phyloP scores from a whole-genome alignment of 345 rosid species.

The Streptanthus diversifolius region DNA sequence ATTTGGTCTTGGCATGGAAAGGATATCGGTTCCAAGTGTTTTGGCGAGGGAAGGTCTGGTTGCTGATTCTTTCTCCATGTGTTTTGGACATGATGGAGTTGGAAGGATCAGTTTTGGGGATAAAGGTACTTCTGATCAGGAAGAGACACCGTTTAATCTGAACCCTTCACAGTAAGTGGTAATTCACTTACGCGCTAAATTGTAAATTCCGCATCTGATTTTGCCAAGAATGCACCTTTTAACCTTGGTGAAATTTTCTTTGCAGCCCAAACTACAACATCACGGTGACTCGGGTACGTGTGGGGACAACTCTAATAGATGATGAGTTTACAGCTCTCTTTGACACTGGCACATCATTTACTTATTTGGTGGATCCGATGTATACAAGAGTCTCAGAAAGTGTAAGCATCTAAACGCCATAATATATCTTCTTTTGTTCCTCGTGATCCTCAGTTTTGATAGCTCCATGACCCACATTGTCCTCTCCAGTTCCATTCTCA shows the following conservation, averaged over 20 bases:
- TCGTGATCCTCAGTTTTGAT: background rate
- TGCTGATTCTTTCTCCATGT: slow-evolving; percentile 89
- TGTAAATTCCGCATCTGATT: background rate
- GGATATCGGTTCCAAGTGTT: slow-evolving; percentile 79
- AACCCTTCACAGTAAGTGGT: slow-evolving; percentile 81
- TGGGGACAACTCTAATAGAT: slow-evolving; percentile 53
- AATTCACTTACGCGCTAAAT: slow-evolving; percentile 34
- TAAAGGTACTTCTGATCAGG: slow-evolving; percentile 75
- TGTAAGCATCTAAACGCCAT: slow-evolving; percentile 43
- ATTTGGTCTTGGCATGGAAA: slow-evolving; percentile 86
- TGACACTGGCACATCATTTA: slow-evolving; percentile 86
- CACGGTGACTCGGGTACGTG: slow-evolving; percentile 56
- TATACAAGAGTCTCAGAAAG: slow-evolving; percentile 53
- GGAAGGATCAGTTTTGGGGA: slow-evolving; percentile 94
- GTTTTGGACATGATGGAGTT: slow-evolving; percentile 73
- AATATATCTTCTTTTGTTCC: background rate
- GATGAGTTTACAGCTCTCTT: slow-evolving; percentile 65
- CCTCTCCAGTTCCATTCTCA: slow-evolving; percentile 69
- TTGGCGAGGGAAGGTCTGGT: slow-evolving; percentile 65
- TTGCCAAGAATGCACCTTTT: background rate
- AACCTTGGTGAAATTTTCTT: background rate
- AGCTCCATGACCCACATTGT: slow-evolving; percentile 3
- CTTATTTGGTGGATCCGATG: slow-evolving; percentile 61
- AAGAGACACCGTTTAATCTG: slow-evolving; percentile 73
- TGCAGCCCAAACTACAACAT: slow-evolving; percentile 75